phyloP scores from a whole-genome alignment of 305 asterid species.

The Fraxinus ornus region DNA sequence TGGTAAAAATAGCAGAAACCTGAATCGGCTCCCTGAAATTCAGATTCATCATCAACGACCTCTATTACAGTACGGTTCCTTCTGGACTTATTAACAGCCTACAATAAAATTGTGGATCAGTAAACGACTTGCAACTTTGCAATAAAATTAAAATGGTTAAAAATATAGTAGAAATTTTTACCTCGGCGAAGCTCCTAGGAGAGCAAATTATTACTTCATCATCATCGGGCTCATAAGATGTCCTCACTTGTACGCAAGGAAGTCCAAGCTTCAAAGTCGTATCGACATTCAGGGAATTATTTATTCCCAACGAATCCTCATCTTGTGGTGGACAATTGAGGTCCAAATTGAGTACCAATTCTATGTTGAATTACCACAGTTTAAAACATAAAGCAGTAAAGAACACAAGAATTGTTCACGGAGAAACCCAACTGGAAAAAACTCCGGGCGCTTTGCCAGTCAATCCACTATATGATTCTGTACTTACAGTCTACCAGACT shows the following conservation, averaged over 20 bases:
- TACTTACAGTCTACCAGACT: too few relatives aligned
- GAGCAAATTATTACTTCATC: constrained; percentile 18
- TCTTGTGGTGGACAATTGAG: constrained; percentile 6
- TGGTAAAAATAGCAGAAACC: not conserved
- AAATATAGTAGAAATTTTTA: not conserved
- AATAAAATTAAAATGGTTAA: not conserved
- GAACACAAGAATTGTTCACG: too few relatives aligned
- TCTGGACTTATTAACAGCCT: constrained; percentile 16
- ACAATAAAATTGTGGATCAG: not conserved
- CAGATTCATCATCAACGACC: constrained; percentile 14
- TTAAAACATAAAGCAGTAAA: too few relatives aligned
- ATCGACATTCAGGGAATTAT: not conserved
- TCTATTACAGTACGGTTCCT: not conserved
- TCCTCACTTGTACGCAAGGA: not conserved
- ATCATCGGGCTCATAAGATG: not conserved
- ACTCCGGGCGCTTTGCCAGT: too few relatives aligned
- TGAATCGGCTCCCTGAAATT: not conserved
- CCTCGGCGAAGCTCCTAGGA: constrained; percentile 18
- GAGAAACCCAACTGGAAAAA: too few relatives aligned
- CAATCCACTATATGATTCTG: too few relatives aligned
- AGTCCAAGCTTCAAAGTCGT: constrained; percentile 7
- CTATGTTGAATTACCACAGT: too few relatives aligned
- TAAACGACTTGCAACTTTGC: not conserved
- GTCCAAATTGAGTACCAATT: constrained; percentile 7
- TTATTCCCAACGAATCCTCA: constrained; percentile 1